Conservation (phyloP, 805 yeast species). For the Schwanniomyces sp. region DNA sequence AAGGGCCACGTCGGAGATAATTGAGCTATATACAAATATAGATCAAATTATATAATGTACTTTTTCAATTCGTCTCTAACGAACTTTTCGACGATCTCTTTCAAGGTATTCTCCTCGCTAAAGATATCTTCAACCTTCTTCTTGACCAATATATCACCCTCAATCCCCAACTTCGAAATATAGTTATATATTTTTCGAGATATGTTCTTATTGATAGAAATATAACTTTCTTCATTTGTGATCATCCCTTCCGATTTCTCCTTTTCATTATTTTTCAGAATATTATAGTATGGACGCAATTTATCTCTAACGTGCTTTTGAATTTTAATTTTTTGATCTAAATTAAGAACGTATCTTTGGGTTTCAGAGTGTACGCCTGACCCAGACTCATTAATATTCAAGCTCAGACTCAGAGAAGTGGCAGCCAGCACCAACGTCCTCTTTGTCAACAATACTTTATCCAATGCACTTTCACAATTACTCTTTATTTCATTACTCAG, state of each 20-base stretch:
- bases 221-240: slow-evolving; percentile 43
- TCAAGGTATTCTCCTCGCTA: slow-evolving; percentile 13
- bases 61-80: slow-evolving; percentile 20
- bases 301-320: slow-evolving; percentile 57
- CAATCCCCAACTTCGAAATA: slow-evolving; percentile 15
- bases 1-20: slow-evolving; percentile 61
- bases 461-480: neutral
- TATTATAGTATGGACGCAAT: slow-evolving; percentile 49
- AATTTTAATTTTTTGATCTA: slow-evolving; percentile 53
- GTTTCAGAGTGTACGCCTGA: neutral
- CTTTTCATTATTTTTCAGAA: slow-evolving; percentile 1
- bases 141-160: slow-evolving; percentile 3
- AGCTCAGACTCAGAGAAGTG: slow-evolving; percentile 1
- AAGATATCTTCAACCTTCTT: slow-evolving; percentile 16
- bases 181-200: slow-evolving; percentile 57
- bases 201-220: slow-evolving; percentile 59
- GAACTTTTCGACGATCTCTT: slow-evolving; percentile 20
- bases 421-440: neutral
- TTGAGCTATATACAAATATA: neutral
- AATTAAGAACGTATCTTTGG: slow-evolving; percentile 7
- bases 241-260: slow-evolving; percentile 19
- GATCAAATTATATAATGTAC: neutral
- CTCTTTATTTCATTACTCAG: slow-evolving; percentile 8
- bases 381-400: neutral
- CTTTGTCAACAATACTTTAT: neutral